Evolutionary conservation across 176 grass and related monocot genomes (phyloP), one percentile per base, ranked within the genome.

Genomic region (Elymus sibiricus): DNA sequence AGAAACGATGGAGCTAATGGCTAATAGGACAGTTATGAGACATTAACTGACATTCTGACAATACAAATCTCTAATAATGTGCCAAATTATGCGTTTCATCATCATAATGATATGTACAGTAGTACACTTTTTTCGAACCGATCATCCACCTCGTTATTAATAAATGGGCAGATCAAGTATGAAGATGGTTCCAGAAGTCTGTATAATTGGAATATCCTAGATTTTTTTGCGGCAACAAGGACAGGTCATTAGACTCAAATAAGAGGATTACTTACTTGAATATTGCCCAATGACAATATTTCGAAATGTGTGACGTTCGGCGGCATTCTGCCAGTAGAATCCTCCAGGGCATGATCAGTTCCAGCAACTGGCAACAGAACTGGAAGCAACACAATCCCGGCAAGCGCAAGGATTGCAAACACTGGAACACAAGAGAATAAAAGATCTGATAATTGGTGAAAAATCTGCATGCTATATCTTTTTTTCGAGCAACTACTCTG

Each of bases 321-420:
- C 6, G 74, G 6, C 17, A 12, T 72, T 83, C 22, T 29, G 64
- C 29, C 70, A 62, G 24, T 15, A 39, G 49, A 7, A 21, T 0
- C 3, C 34, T 56, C 16, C 62, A 88, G 47, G 31, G 40, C 84
- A 79, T 85, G 7, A 70, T 85, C 94, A 72, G 97, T 99, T 84
- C 27, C 90, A 28, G 97, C 88, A 70, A 99, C 1, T 2, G 97
- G 94, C 78, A 96, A 82, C 46, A 99, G 92, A 85, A 89, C 76
- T 11, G 97, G 97, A 73, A 99, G 80, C 78, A 99, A 73, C 72
- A 99, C 67, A 38, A 99, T 39, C 24, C 88, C 94, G 42, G 97
- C 94, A 60, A 88, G 35, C 6, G 88, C 88, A 85, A 99, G 86
- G 66, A 99, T 94, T 6, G 91, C 87, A 70, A 95, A 47, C 79